Percentiles rank a stretch among this genome's conserved stretches.
Evolutionary conservation across 2,329 filamentous ascomycete species (phyloP).

Genomic region (Fusarium sp.): DNA sequence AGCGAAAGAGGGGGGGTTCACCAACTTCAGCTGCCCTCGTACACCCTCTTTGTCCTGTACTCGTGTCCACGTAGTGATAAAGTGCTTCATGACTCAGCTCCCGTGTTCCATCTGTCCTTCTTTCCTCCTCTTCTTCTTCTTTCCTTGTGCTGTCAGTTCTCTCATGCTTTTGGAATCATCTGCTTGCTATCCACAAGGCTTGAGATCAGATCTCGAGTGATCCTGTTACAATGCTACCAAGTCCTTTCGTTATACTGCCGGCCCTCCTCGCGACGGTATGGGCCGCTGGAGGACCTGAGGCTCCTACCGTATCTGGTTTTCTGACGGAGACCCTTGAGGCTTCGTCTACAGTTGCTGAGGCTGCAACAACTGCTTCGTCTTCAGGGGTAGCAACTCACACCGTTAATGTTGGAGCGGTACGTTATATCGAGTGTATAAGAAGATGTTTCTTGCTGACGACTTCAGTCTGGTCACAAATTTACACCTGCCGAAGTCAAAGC

Average conservation of each 20-base stretch:
- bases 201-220: constrained; percentile 11
- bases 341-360: constrained; percentile 27
- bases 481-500: constrained; percentile 47
- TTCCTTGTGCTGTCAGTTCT: constrained; percentile 6
- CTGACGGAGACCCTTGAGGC: constrained; percentile 16
- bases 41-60: constrained; percentile 35
- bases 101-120: constrained; percentile 4
- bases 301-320: not conserved
- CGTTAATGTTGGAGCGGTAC: constrained; percentile 42
- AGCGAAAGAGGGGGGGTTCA: not conserved
- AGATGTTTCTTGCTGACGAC: constrained; percentile 3
- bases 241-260: constrained; percentile 28
- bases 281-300: constrained; percentile 26
- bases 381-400: constrained; percentile 39
- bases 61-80: constrained; percentile 14
- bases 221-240: constrained; percentile 35
- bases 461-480: constrained; percentile 48
- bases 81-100: constrained; percentile 38
- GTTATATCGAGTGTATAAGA: not conserved
- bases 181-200: constrained; percentile 22
- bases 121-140: constrained; percentile 9
- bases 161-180: constrained; percentile 3
- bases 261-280: constrained; percentile 25
- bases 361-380: constrained; percentile 30
- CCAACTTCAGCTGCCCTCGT: constrained; percentile 26